Conservation (phyloP, 1,284 basidiomycete genomes). For the Sanghuangporus weigelae region DNA sequence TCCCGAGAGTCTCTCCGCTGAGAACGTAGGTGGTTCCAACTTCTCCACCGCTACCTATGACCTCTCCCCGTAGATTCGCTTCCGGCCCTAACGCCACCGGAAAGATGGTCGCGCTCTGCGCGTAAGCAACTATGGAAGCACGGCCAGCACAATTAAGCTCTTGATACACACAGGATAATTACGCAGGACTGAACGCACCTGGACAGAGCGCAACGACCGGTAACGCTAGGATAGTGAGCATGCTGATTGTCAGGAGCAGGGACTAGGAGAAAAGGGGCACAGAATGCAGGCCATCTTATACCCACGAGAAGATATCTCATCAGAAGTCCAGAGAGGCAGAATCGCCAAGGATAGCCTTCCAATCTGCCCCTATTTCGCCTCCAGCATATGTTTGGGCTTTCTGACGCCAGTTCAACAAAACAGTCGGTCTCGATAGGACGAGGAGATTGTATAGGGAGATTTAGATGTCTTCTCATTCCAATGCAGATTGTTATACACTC, state of each 20-base stretch:
- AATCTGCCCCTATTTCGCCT: not conserved
- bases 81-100: conserved; percentile 1
- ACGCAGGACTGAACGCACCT: not conserved
- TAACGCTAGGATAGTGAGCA: not conserved
- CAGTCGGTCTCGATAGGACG: not conserved
- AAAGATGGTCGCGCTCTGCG: conserved; percentile 11
- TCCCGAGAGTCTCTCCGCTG: conserved; percentile 7
- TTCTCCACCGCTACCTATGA: conserved; percentile 4
- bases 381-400: not conserved
- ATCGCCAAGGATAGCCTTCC: not conserved
- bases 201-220: not conserved
- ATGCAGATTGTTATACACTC: not conserved
- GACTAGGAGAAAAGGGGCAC: not conserved
- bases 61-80: conserved; percentile 3
- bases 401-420: not conserved
- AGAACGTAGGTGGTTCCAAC: conserved; percentile 14
- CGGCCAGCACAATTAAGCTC: not conserved
- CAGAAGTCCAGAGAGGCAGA: not conserved
- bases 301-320: not conserved
- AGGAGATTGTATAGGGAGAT: not conserved
- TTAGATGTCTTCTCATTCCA: not conserved
- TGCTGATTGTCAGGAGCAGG: not conserved
- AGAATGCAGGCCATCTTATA: not conserved
- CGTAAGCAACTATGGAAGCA: not conserved
- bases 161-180: not conserved